phyloP scores from a whole-genome alignment of 1,139 yeast genomes.

The Blastobotrys indianensis region DNA sequence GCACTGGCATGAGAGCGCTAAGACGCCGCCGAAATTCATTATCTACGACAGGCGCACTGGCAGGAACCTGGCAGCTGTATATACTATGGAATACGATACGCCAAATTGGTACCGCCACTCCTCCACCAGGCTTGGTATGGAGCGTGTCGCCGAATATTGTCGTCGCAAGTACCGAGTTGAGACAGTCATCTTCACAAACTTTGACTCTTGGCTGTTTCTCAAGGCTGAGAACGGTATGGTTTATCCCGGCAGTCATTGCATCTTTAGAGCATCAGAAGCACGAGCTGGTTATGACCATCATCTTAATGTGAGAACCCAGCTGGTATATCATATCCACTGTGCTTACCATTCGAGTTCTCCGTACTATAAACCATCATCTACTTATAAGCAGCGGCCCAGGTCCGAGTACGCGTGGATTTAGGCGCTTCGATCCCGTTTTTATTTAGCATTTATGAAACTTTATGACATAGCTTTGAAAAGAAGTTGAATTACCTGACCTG shows the following conservation, averaged over 20 bases:
- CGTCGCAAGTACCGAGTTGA: neutral
- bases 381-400: too few species aligned
- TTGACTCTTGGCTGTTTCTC: conserved; percentile 2
- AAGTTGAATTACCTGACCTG: too few species aligned
- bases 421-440: too few species aligned
- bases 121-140: neutral
- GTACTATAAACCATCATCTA: too few species aligned
- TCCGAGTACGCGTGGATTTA: too few species aligned
- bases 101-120: neutral
- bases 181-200: conserved; percentile 4
- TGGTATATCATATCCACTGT: neutral
- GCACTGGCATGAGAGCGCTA: too few species aligned
- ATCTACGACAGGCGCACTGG: neutral
- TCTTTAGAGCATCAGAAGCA: neutral
- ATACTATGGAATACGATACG: neutral
- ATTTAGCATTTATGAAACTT: too few species aligned
- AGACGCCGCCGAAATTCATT: neutral
- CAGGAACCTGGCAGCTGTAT: neutral
- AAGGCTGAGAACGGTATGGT: neutral
- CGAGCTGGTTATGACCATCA: neutral
- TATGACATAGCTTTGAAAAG: too few species aligned
- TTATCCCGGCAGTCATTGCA: neutral
- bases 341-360: neutral
- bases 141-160: neutral
- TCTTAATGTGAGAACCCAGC: neutral